These are phyloP conservation scores for Vararia minispora DNA, from an alignment of 768 basidiomycete genomes.

Conservation along the genomic window DNA sequence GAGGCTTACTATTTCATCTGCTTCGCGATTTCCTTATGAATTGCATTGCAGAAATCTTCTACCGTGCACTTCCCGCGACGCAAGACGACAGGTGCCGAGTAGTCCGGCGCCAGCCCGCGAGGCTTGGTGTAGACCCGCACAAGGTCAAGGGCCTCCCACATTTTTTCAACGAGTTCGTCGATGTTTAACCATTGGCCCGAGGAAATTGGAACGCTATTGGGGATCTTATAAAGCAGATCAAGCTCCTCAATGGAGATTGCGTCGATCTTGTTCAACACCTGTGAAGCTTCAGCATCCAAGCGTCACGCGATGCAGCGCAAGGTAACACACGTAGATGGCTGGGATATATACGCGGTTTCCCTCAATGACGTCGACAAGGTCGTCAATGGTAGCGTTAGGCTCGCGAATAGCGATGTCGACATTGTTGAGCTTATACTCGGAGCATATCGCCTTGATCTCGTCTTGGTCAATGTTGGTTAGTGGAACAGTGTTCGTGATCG, in stretches of 20 bases:
- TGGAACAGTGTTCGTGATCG: slow-evolving; percentile 94
- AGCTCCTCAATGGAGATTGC: slow-evolving; percentile 98
- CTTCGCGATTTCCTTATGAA: slow-evolving; percentile 96
- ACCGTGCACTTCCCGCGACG: slow-evolving; percentile 50
- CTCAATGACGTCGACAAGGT: slow-evolving; percentile 95
- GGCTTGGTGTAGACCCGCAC: slow-evolving; percentile 97
- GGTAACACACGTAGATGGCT: slow-evolving; percentile 62
- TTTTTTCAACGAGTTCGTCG: slow-evolving; percentile 84
- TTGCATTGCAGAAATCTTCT: slow-evolving; percentile 86
- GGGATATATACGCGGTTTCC: slow-evolving; percentile 95
- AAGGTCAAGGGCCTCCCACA: slow-evolving; percentile 91
- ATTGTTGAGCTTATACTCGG: slow-evolving; percentile 87
- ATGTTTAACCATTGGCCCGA: slow-evolving; percentile 94
- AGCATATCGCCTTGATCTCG: slow-evolving; percentile 90
- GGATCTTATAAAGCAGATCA: slow-evolving; percentile 92
- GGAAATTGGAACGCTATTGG: slow-evolving; percentile 89
- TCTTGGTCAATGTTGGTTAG: slow-evolving; percentile 92
- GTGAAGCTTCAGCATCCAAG: slow-evolving; percentile 8
- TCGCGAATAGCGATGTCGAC: slow-evolving; percentile 90
- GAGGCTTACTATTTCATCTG: slow-evolving; percentile 86
- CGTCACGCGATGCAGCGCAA: not conserved
- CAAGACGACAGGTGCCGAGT: slow-evolving; percentile 82
- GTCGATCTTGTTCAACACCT: slow-evolving; percentile 92
- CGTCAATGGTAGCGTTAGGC: slow-evolving; percentile 85
- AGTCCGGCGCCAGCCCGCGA: slow-evolving; percentile 84